Conservation (phyloP, 129 eudicot genomes). For the Artemisia argyi region DNA sequence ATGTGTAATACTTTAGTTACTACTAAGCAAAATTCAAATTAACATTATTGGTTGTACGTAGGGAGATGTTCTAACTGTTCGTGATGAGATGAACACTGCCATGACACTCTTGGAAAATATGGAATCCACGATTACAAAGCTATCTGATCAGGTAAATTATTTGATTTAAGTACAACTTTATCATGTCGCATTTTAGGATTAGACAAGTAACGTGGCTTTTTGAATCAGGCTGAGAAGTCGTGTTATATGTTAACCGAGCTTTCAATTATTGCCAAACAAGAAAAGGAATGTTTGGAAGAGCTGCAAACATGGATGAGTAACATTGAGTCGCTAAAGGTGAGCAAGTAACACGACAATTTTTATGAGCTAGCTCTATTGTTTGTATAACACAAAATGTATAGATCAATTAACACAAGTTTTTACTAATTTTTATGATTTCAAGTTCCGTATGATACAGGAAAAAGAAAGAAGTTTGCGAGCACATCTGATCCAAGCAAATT, state of each 20-base stretch:
- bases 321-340: conserved; percentile 48
- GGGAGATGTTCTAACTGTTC: conserved; percentile 46
- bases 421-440: conserved; percentile 1
- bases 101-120: conserved; percentile 40
- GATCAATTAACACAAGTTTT: not conserved
- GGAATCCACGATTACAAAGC: conserved; percentile 30
- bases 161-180: not conserved
- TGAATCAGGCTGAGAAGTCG: conserved; percentile 46
- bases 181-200: not conserved
- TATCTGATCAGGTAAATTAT: conserved; percentile 21
- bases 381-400: not conserved
- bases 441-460: conserved; percentile 37
- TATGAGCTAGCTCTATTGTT: not conserved
- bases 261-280: conserved; percentile 38
- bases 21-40: not conserved
- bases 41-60: conserved; percentile 8
- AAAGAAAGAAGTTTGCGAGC: conserved; percentile 43
- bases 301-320: conserved; percentile 34
- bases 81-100: conserved; percentile 39
- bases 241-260: conserved; percentile 59
- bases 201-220: not conserved
- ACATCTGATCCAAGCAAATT: conserved; percentile 33
- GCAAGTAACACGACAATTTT: not conserved
- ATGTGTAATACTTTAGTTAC: not conserved
- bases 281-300: conserved; percentile 45